A percentile compares a stretch with the other conserved stretches of the same genome.
These are phyloP conservation scores for Lasiosphaeris hirsuta DNA, from an alignment of 495 filamentous ascomycete genomes.

Conservation along the genomic window DNA sequence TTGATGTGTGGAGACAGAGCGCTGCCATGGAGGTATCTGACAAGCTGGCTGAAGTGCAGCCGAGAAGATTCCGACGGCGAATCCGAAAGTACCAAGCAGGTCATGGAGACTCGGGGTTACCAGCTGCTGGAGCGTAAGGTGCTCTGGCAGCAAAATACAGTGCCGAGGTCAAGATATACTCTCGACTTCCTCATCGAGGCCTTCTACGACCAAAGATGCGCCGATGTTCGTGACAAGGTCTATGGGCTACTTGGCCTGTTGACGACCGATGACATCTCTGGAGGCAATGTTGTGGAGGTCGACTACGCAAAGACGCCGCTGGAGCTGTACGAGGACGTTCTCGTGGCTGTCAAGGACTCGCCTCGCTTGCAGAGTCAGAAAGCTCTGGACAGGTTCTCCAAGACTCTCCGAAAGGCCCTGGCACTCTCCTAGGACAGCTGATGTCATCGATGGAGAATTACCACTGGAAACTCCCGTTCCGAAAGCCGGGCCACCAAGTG, in stretches of 20 bases:
- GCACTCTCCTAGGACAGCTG: too few species aligned
- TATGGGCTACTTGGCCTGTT: neutral
- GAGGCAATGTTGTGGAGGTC: neutral
- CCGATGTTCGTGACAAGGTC: constrained; percentile 1
- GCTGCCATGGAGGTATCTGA: neutral
- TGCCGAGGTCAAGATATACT: neutral
- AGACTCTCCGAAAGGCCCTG: neutral
- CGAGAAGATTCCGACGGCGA: too few species aligned
- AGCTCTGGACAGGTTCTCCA: neutral
- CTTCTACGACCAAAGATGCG: neutral
- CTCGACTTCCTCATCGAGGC: constrained; percentile 3
- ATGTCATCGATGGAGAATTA: too few species aligned
- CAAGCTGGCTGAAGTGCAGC: neutral
- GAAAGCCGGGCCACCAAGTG: too few species aligned
- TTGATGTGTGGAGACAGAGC: neutral
- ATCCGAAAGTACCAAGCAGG: neutral
- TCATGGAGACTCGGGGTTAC: too few species aligned
- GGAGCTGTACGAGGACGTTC: neutral
- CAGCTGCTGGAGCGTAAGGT: neutral
- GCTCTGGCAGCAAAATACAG: neutral
- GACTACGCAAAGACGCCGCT: neutral
- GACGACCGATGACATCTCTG: neutral
- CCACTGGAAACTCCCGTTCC: too few species aligned
- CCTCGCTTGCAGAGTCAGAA: neutral
- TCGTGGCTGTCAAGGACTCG: neutral